Evolutionary conservation across 805 yeast species (phyloP), one percentile per base, ranked within the genome.

Genomic region (Zygosaccharomyces pseudorouxii): DNA sequence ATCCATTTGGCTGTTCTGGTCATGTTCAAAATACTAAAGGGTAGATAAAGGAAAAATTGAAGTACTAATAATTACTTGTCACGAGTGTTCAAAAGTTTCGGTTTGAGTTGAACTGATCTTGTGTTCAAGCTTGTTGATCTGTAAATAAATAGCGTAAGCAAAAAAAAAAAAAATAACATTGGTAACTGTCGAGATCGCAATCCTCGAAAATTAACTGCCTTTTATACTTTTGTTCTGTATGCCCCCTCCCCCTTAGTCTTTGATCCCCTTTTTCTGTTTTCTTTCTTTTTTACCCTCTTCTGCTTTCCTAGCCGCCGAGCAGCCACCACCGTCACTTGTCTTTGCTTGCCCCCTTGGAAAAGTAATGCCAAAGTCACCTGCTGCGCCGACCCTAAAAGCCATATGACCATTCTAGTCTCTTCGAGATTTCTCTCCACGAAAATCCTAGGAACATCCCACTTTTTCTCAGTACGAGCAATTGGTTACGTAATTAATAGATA

Each of bases 1-100:
- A 83, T 78, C 88, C 89, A 84, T 71, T 84, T 85, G 68, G 79
- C 77, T 41, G 92, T 85, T 82, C 89, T 83, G 47, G 89, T 76
- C 93, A 85, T 84, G 49, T 47, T 8, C 4, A 5, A 16, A 41
- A 7, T 25, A 22, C 23, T 22, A 22, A 22, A 22, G 23, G 23
- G 23, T 22, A 5, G 19, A 16, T 14, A 7, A 10, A 38, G 23
- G 6, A 16, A 20, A 22, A 16, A 16, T 36, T 16, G 9, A 20
- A 4, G 20, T 25, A 25, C 28, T 25, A 25, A 10, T 25, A 25
- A 10, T 3, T 25, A 25, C 11, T 25, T 25, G 28, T 25, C 11
- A 10, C 28, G 28, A 25, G 11, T 9, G 28, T 10, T 25, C 10
- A 25, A 22, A 7, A 6, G 39, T 7, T 20, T 36, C 5, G 14